phyloP scores from a whole-genome alignment of 1,139 yeast species.

The Kodamaea sp. region DNA sequence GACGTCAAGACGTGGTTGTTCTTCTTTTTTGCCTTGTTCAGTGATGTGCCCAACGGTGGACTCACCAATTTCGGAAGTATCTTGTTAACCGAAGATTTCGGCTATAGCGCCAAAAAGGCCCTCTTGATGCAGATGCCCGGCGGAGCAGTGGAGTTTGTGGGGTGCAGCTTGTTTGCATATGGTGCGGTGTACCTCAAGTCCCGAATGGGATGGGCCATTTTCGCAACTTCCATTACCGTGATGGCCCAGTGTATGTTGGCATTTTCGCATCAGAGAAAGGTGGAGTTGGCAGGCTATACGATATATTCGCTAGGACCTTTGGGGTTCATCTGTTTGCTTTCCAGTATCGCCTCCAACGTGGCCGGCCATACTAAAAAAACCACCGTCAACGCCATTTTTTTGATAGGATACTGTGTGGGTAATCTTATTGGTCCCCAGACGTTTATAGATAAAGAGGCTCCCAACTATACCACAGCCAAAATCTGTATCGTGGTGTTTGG shows the following conservation, averaged over 20 bases:
- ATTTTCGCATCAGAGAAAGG: constrained; percentile 28
- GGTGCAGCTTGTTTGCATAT: constrained; percentile 34
- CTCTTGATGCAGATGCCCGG: constrained; percentile 35
- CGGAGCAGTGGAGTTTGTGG: constrained; percentile 42
- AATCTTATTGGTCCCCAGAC: constrained; percentile 74
- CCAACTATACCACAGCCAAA: constrained; percentile 50
- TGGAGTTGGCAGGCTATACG: constrained; percentile 13
- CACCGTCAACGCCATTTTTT: constrained; percentile 57
- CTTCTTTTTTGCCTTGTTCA: constrained; percentile 12
- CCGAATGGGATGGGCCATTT: constrained; percentile 43
- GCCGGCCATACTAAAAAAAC: constrained; percentile 76
- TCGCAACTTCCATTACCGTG: constrained; percentile 36
- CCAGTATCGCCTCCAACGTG: constrained; percentile 54
- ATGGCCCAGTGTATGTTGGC: constrained; percentile 50
- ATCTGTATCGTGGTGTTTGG: constrained; percentile 47
- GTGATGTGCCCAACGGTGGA: constrained; percentile 12
- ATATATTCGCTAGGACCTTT: constrained; percentile 29
- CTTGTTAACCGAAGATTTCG: constrained; percentile 20
- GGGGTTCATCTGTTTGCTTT: constrained; percentile 48
- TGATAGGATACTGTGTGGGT: constrained; percentile 67
- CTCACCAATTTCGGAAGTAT: constrained; percentile 18
- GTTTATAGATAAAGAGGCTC: constrained; percentile 54
- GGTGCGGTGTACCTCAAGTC: constrained; percentile 9
- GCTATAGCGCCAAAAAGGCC: constrained; percentile 33
- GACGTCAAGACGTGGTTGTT: constrained; percentile 18